These are phyloP conservation scores for Acanthamoeba pearcei DNA, from an alignment of 208 protist genomes.

Conservation along the genomic window DNA sequence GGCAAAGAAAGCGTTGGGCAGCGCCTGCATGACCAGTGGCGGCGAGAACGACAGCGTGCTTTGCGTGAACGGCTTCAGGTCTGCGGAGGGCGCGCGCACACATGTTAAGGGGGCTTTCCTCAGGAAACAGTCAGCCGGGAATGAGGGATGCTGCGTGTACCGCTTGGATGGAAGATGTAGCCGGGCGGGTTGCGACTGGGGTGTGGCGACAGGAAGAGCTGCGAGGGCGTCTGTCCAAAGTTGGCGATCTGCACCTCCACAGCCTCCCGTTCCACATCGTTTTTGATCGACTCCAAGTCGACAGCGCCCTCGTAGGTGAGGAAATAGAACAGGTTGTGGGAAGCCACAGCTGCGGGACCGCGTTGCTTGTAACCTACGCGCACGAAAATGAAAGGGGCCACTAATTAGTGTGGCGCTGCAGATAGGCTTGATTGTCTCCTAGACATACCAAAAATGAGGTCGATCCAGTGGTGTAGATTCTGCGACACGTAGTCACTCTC, in stretches of 20 bases:
- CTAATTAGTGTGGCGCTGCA: too few relatives aligned
- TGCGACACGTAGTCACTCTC: slow-evolving; percentile 83
- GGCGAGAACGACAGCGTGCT: slow-evolving; percentile 28
- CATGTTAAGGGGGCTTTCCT: too few relatives aligned
- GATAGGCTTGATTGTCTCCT: too few relatives aligned
- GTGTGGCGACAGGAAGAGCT: slow-evolving; percentile 84
- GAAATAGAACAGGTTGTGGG: slow-evolving; percentile 97
- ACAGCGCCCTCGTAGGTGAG: slow-evolving; percentile 94
- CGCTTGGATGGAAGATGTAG: slow-evolving; percentile 50
- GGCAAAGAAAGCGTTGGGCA: slow-evolving; percentile 27
- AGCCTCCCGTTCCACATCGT: slow-evolving; percentile 83
- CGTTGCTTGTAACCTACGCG: slow-evolving; percentile 94
- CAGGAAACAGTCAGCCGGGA: too few relatives aligned
- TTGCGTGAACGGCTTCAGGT: slow-evolving; percentile 47
- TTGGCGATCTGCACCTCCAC: slow-evolving; percentile 95
- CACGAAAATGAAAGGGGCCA: slow-evolving; percentile 90
- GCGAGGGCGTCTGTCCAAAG: slow-evolving; percentile 95
- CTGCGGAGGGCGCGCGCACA: neutral
- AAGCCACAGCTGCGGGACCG: slow-evolving; percentile 92
- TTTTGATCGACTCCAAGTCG: slow-evolving; percentile 91
- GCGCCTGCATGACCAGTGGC: neutral
- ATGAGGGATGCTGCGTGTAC: neutral
- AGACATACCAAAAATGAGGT: slow-evolving; percentile 89
- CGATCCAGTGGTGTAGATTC: slow-evolving; percentile 96
- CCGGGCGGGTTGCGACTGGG: slow-evolving; percentile 66